phyloP scores from a whole-genome alignment of 352 stramenopile genomes.

The Pythium sp. region DNA sequence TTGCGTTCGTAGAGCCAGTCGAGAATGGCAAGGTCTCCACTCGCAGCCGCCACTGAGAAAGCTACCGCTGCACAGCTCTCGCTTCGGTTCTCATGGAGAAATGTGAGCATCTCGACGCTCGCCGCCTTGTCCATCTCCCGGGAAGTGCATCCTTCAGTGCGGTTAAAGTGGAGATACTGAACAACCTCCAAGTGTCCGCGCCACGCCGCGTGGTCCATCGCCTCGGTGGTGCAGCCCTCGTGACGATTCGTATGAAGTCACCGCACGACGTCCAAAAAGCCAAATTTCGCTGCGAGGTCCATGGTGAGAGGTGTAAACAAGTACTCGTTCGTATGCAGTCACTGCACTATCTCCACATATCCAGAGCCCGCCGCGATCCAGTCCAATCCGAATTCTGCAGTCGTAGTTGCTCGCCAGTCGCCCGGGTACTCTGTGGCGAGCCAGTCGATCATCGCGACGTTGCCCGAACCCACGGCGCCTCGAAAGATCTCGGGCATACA shows the following conservation, averaged over 20 bases:
- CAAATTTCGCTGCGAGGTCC: slow-evolving; percentile 1
- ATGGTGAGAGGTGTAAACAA: neutral
- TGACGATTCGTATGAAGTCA: neutral
- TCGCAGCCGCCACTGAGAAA: neutral
- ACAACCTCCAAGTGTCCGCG: neutral
- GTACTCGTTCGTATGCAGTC: neutral
- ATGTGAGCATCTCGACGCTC: neutral
- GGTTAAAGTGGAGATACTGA: neutral
- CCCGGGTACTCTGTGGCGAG: neutral
- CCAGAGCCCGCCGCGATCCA: neutral
- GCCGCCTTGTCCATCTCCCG: neutral
- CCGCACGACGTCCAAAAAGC: neutral
- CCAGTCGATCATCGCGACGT: neutral
- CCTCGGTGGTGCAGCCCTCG: neutral
- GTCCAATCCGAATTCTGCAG: neutral
- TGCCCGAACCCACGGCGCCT: neutral
- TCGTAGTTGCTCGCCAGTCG: neutral
- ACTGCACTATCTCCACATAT: neutral
- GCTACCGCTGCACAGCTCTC: neutral
- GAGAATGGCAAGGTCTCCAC: neutral
- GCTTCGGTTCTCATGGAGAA: neutral
- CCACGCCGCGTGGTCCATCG: neutral
- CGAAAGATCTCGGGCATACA: neutral
- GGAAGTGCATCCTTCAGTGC: neutral
- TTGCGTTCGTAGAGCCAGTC: neutral